phyloP scores from a whole-genome alignment of 176 grass and related monocot species.

The Musa acuminata region DNA sequence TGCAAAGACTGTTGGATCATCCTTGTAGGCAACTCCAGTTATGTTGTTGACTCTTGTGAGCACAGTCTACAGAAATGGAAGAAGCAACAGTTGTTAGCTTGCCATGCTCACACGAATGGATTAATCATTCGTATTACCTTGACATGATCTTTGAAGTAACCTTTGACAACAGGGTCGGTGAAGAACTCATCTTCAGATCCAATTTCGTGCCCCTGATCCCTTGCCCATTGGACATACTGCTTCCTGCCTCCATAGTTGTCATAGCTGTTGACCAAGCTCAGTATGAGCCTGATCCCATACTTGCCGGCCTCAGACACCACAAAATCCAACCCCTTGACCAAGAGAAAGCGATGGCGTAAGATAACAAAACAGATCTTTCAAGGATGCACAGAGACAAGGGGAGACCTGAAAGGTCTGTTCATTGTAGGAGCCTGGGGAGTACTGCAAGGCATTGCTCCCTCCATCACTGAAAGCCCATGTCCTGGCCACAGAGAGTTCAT shows the following conservation, averaged over 20 bases:
- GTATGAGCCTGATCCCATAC: constrained; percentile 56
- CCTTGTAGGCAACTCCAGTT: constrained; percentile 70
- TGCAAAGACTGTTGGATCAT: constrained; percentile 85
- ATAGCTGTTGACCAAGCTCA: constrained; percentile 85
- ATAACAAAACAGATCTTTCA: not conserved
- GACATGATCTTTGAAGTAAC: constrained; percentile 83
- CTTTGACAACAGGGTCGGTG: constrained; percentile 65
- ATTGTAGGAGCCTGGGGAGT: constrained; percentile 64
- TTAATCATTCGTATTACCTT: constrained; percentile 32
- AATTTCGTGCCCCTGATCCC: constrained; percentile 61
- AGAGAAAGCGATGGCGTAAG: not conserved
- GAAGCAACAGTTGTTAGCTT: not conserved
- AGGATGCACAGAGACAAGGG: not conserved
- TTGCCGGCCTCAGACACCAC: constrained; percentile 72
- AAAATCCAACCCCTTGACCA: constrained; percentile 72
- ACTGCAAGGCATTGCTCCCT: constrained; percentile 53
- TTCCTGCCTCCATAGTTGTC: constrained; percentile 78
- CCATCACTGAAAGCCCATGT: constrained; percentile 94
- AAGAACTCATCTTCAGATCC: constrained; percentile 81
- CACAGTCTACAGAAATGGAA: constrained; percentile 38
- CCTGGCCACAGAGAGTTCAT: constrained; percentile 73
- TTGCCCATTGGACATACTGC: constrained; percentile 95
- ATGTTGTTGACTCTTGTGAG: constrained; percentile 76
- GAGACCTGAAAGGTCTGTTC: constrained; percentile 84
- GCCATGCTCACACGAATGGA: too few relatives aligned